A percentile compares a stretch with the other conserved stretches of the same genome.
phyloP scores from a whole-genome alignment of 2,329 filamentous ascomycete species.

The Aaosphaeria arxii region DNA sequence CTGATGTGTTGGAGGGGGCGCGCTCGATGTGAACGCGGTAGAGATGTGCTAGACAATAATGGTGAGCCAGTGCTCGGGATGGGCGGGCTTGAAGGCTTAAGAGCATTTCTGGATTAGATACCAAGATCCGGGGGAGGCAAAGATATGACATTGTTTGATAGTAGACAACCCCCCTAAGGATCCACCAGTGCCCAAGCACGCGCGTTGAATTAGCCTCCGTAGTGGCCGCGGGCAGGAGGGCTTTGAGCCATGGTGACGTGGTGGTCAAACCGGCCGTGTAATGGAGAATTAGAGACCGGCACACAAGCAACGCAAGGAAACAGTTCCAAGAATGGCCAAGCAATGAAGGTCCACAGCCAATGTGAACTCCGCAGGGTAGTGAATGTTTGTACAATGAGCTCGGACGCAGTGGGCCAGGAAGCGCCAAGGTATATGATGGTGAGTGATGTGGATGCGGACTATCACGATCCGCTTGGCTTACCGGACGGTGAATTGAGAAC shows the following conservation, averaged over 20 bases:
- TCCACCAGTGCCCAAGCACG: slow-evolving; percentile 24
- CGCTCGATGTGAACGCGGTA: slow-evolving; percentile 3
- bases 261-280: slow-evolving; percentile 30
- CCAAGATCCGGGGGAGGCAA: slow-evolving; percentile 15
- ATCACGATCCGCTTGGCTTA: slow-evolving; percentile 15
- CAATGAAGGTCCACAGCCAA: slow-evolving; percentile 16
- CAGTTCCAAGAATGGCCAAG: slow-evolving; percentile 33
- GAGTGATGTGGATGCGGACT: slow-evolving; percentile 8
- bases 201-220: slow-evolving; percentile 16
- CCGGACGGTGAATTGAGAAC: slow-evolving; percentile 2
- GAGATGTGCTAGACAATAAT: neutral
- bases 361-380: slow-evolving; percentile 26
- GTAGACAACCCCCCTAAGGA: slow-evolving; percentile 9
- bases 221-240: slow-evolving; percentile 14
- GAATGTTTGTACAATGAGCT: slow-evolving; percentile 20
- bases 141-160: slow-evolving; percentile 14
- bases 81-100: slow-evolving; percentile 9
- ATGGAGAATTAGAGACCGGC: slow-evolving; percentile 23
- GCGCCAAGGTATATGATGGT: slow-evolving; percentile 12
- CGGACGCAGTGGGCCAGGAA: slow-evolving; percentile 9
- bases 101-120: slow-evolving; percentile 11
- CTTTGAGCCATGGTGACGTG: slow-evolving; percentile 30
- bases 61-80: neutral
- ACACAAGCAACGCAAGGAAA: slow-evolving; percentile 38
- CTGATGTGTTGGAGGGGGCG: slow-evolving; percentile 14